Conservation (phyloP, 2,329 filamentous ascomycete genomes). For the Grosmannia penicillata region DNA sequence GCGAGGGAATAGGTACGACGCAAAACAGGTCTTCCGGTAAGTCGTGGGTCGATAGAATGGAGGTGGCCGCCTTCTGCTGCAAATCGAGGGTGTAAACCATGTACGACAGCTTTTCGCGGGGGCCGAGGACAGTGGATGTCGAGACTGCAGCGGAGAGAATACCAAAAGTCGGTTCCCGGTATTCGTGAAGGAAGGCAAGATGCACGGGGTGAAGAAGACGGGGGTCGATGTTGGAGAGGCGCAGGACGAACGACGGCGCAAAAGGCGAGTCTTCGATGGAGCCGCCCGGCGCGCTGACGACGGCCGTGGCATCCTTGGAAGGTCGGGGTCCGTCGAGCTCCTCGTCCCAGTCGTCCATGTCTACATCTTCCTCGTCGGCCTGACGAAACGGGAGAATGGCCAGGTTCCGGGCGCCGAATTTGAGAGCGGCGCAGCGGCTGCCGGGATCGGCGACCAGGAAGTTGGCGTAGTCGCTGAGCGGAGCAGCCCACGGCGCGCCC, state of each 20-base stretch:
- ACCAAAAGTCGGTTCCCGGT: constrained; percentile 93
- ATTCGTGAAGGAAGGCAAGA: constrained; percentile 88
- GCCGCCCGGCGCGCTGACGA: constrained; percentile 26
- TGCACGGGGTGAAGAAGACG: constrained; percentile 78
- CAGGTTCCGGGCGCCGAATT: constrained; percentile 77
- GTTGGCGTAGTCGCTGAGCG: constrained; percentile 61
- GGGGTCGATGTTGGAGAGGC: constrained; percentile 77
- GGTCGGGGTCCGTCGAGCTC: constrained; percentile 57
- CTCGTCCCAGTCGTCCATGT: constrained; percentile 82
- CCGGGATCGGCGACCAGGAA: constrained; percentile 79
- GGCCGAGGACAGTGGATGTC: constrained; percentile 62
- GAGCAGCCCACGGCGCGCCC: constrained; percentile 66
- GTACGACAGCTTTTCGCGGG: constrained; percentile 77
- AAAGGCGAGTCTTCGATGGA: constrained; percentile 57
- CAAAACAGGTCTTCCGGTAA: constrained; percentile 78
- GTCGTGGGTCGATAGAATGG: constrained; percentile 70
- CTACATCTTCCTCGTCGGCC: constrained; percentile 53
- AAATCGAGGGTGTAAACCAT: constrained; percentile 92
- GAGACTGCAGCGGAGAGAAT: constrained; percentile 68
- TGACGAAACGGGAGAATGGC: constrained; percentile 91
- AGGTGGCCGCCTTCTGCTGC: constrained; percentile 84
- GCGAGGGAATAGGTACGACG: constrained; percentile 68
- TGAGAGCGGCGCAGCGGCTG: constrained; percentile 85
- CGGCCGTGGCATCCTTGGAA: constrained; percentile 26
- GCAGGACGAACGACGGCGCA: constrained; percentile 81